Evolutionary conservation across 768 basidiomycete species (phyloP), one percentile per base, ranked within the genome.

Genomic region (Xerocomus brunneocitrinus): DNA sequence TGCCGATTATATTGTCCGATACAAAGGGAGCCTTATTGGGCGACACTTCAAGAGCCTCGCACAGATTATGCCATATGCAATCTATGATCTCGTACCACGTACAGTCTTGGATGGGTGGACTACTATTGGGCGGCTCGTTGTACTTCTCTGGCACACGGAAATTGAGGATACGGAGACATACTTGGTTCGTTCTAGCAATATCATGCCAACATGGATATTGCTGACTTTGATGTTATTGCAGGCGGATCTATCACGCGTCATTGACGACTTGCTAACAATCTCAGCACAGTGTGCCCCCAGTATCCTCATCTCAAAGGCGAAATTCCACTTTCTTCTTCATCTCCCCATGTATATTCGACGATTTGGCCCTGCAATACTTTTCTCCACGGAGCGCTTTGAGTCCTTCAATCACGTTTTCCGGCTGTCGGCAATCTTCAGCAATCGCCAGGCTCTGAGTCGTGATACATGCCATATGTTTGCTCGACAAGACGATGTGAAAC

Each of bases 111-210:
- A 48, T 19, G 55, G 73, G 0, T 72, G 67, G 31, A 71, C 69
- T 14, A 66, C 71, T 0, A 61, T 73, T 19, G 73, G 71, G 2
- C 67, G 70, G n/a, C 64, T 78, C 1, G 47, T 63, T 0, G 71
- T 74, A 0, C 59, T 76, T 1, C 54, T 79, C 2, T 79, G 78
- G 76, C 56, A 74, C 28, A 66, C 70, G 0, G 65, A 73, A 55
- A 43, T 43, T 28, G 40, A 41, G 8, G 40, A 41, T 9, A 41
- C 5, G 10, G 40, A 24, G 5, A 7, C 5, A 4, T 41, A 41
- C 12, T 19, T 41, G 4, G 24, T 41, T 8, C 7, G 40, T 41
- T 5, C 14, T 10, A 27, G 27, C 27, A 27, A 27, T 27, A 41
- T 22, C 22, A 5, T 40, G n/a, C 39, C 22, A 36, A 36, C 10